Conservation (phyloP, 1,284 basidiomycete species). For the Puccinia hordei region DNA sequence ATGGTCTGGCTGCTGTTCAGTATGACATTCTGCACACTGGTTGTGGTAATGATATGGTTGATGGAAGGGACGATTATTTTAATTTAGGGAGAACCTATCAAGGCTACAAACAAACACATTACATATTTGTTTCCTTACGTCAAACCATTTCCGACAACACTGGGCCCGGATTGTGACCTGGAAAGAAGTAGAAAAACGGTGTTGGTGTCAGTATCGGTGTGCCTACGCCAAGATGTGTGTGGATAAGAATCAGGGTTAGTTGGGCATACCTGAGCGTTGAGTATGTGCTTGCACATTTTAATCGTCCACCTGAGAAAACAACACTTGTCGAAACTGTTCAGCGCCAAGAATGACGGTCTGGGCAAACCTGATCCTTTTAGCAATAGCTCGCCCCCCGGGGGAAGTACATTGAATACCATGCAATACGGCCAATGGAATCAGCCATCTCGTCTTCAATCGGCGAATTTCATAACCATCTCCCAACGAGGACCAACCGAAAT, state of each 20-base stretch:
- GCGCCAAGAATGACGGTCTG: background rate
- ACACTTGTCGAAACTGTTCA: background rate
- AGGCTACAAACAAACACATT: background rate
- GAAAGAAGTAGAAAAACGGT: background rate
- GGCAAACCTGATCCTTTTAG: too few relatives aligned
- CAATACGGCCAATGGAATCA: too few relatives aligned
- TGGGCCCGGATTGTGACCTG: slow-evolving; percentile 82
- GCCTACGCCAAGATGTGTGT: background rate
- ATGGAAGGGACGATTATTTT: background rate
- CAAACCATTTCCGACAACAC: slow-evolving; percentile 92
- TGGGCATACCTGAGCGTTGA: slow-evolving; percentile 73
- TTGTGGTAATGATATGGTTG: too few relatives aligned
- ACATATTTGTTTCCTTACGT: slow-evolving; percentile 62
- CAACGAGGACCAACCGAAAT: background rate
- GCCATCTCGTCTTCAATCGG: background rate
- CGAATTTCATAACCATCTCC: background rate
- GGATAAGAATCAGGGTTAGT: background rate
- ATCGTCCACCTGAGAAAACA: background rate
- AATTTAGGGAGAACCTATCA: background rate
- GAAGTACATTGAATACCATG: slow-evolving; percentile 1
- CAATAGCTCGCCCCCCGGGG: background rate
- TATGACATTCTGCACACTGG: slow-evolving; percentile 87
- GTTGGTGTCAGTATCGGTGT: background rate
- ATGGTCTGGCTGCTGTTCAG: slow-evolving; percentile 73
- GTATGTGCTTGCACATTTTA: slow-evolving; percentile 72